Percentiles rank a stretch among this genome's conserved stretches.
Conservation (phyloP, 345 rosid genomes). For the Litchi chinensis region DNA sequence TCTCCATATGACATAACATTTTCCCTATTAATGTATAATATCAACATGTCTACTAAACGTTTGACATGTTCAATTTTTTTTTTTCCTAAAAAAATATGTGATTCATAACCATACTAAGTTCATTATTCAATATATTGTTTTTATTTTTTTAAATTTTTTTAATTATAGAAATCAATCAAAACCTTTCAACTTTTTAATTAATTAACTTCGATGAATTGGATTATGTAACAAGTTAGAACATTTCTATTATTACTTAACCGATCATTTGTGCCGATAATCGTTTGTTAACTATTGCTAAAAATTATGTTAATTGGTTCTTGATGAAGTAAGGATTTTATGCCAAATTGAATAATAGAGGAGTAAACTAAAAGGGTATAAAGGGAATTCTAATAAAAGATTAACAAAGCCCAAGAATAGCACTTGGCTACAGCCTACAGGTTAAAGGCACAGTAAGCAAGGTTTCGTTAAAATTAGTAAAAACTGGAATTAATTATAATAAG, state of each 20-base stretch:
- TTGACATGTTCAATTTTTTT: no score
- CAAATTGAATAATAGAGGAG: not conserved
- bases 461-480: slow-evolving; percentile 39
- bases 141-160: not conserved
- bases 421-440: slow-evolving; percentile 22
- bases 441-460: slow-evolving; percentile 31
- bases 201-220: not conserved
- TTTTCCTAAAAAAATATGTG: no score
- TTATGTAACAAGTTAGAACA: no score
- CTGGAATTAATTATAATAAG: slow-evolving; percentile 8
- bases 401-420: slow-evolving; percentile 27
- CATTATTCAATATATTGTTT: not conserved
- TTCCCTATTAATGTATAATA: no score
- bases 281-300: not conserved
- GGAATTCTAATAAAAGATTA: not conserved
- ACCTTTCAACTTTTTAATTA: not conserved
- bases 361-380: slow-evolving; percentile 6
- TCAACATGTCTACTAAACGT: no score
- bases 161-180: not conserved
- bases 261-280: not conserved
- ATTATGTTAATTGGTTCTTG: not conserved
- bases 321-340: not conserved
- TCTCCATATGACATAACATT: no score
- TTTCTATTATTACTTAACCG: not conserved
- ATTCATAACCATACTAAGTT: no score